These are phyloP conservation scores for Chrysosporium keratinophilum DNA, from an alignment of 2,329 filamentous ascomycete species.

Conservation along the genomic window DNA sequence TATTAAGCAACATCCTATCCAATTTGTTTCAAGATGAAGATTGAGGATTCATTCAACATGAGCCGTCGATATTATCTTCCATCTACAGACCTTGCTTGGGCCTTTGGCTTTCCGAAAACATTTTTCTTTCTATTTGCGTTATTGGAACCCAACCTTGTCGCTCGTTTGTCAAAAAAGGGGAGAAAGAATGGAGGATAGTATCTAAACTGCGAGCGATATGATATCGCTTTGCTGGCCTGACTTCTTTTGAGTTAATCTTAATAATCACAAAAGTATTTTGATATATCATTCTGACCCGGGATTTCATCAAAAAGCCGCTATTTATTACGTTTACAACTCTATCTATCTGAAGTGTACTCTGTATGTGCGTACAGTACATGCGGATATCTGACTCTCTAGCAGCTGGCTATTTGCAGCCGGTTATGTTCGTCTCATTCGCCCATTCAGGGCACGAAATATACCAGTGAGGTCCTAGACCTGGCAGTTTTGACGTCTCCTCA, in stretches of 20 bases:
- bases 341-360: too few species aligned
- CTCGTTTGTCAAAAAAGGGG: neutral
- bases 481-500: neutral
- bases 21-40: neutral
- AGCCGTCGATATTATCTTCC: neutral
- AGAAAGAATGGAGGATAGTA: neutral
- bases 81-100: neutral
- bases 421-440: neutral
- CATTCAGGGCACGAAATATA: neutral
- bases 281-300: neutral
- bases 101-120: neutral
- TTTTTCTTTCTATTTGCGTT: neutral
- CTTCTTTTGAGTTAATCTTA: neutral
- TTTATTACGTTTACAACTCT: too few species aligned
- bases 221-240: neutral
- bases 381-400: neutral
- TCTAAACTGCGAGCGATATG: neutral
- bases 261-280: slow-evolving; percentile 2
- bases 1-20: slow-evolving; percentile 24
- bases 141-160: neutral
- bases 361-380: too few species aligned
- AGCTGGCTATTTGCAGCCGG: neutral
- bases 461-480: too few species aligned
- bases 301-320: too few species aligned
- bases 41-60: slow-evolving; percentile 11